These are phyloP conservation scores for Litchi chinensis DNA, from an alignment of 345 rosid genomes.

Conservation along the genomic window DNA sequence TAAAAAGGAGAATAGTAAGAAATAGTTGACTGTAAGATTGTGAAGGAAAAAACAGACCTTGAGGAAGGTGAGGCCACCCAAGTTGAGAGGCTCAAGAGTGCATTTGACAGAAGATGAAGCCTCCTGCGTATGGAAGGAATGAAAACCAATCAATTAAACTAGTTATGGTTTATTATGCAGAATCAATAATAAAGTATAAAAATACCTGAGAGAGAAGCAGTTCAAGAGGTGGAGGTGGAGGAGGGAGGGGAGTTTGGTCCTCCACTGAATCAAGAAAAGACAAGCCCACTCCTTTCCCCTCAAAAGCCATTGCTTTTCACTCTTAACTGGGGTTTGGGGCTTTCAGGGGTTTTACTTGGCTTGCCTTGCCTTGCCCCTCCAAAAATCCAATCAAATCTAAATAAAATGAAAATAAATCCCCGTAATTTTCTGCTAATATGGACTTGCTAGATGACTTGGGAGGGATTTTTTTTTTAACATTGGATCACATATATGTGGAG, in stretches of 20 bases:
- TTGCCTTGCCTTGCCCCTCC: neutral
- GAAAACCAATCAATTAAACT: slow-evolving; percentile 9
- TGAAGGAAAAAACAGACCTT: slow-evolving; percentile 44
- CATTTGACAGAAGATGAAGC: slow-evolving; percentile 52
- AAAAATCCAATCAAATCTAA: too few species aligned
- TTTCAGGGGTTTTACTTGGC: neutral
- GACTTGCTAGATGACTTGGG: too few species aligned
- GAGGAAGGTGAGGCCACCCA: slow-evolving; percentile 63
- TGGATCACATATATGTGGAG: too few species aligned
- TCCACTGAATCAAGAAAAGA: slow-evolving; percentile 58
- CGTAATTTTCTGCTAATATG: too few species aligned
- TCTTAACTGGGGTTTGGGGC: neutral
- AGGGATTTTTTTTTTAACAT: too few species aligned
- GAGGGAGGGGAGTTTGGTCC: slow-evolving; percentile 35
- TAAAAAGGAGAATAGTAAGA: too few species aligned
- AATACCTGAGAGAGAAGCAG: slow-evolving; percentile 67
- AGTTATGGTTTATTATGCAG: neutral
- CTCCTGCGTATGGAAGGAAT: slow-evolving; percentile 28
- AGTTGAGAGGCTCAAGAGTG: slow-evolving; percentile 47
- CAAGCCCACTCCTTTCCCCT: slow-evolving; percentile 13
- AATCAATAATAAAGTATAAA: neutral
- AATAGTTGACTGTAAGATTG: too few species aligned
- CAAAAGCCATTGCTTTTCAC: neutral
- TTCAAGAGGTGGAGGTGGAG: slow-evolving; percentile 76
- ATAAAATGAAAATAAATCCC: too few species aligned